Conservation (phyloP, 352 stramenopile species). For the Globisporangium viniferum region DNA sequence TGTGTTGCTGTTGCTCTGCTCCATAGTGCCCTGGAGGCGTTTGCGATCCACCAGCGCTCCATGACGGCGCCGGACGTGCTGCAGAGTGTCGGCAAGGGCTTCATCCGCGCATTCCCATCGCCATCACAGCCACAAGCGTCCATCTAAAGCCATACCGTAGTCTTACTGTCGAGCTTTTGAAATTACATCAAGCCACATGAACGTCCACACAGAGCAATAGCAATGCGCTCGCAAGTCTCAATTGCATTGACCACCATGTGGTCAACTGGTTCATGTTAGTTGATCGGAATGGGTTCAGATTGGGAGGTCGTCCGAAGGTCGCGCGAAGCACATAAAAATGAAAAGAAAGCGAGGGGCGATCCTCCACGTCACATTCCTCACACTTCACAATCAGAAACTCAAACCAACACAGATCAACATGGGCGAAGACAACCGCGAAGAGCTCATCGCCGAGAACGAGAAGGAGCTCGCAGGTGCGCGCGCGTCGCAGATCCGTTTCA, state of each 20-base stretch:
- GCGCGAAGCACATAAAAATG: slow-evolving; percentile 10
- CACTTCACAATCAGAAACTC: slow-evolving; percentile 2
- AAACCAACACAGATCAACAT: not conserved
- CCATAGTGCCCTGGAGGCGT: slow-evolving; percentile 55
- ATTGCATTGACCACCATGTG: not conserved
- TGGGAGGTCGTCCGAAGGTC: slow-evolving; percentile 7
- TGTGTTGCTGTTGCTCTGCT: not conserved
- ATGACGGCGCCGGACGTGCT: slow-evolving; percentile 88
- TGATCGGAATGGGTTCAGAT: slow-evolving; percentile 1
- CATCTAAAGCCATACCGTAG: not conserved
- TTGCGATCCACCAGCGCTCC: slow-evolving; percentile 55
- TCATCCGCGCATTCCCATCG: slow-evolving; percentile 38
- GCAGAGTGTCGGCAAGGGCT: slow-evolving; percentile 56
- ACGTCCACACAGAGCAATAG: not conserved
- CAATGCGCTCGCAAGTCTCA: not conserved
- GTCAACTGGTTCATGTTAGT: not conserved
- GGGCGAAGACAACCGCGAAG: slow-evolving; percentile 23
- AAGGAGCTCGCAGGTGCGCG: slow-evolving; percentile 56
- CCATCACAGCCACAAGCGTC: not conserved
- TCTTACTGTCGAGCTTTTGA: not conserved
- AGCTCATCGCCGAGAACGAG: slow-evolving; percentile 66
- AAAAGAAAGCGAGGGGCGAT: slow-evolving; percentile 9
- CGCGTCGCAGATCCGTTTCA: not conserved
- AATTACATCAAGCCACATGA: not conserved
- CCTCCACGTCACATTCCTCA: slow-evolving; percentile 4